phyloP scores from a whole-genome alignment of 257 asterid species.

The Ballota nigra region DNA sequence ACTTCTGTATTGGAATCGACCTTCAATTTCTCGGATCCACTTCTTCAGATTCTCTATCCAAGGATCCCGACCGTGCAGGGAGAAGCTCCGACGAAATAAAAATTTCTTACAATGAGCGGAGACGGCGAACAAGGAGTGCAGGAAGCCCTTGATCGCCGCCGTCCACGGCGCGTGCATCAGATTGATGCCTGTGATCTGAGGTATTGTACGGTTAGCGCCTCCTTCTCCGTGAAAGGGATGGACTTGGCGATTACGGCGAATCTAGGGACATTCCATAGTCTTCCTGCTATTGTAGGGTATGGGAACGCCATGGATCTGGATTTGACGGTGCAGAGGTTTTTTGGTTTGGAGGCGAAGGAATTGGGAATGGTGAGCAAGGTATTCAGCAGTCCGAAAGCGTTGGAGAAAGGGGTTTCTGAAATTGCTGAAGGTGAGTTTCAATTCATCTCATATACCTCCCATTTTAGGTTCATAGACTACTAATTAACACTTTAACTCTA shows the following conservation, averaged over 20 bases:
- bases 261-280: conserved; percentile 90
- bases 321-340: conserved; percentile 64
- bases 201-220: conserved; percentile 52
- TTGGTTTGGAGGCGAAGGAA: conserved; percentile 71
- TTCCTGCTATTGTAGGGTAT: conserved; percentile 75
- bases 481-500: no score
- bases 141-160: conserved; percentile 83
- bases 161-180: conserved; percentile 85
- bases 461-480: no score
- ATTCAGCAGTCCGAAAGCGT: conserved; percentile 44
- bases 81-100: conserved; percentile 59
- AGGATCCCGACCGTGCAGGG: conserved; percentile 56
- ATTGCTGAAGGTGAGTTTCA: conserved; percentile 63
- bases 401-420: conserved; percentile 53
- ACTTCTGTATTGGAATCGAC: conserved; percentile 87
- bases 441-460: not conserved
- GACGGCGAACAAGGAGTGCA: conserved; percentile 73
- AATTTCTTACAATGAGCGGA: conserved; percentile 60
- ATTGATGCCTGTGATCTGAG: conserved; percentile 86
- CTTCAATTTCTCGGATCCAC: conserved; percentile 33
- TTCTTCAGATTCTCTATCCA: not conserved
- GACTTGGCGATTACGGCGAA: conserved; percentile 82
- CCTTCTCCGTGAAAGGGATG: conserved; percentile 79
- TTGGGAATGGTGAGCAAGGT: conserved; percentile 62
- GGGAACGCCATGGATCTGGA: conserved; percentile 89